Evolutionary conservation across 768 basidiomycete species (phyloP).

Genomic region (Termitomyces sp.): DNA sequence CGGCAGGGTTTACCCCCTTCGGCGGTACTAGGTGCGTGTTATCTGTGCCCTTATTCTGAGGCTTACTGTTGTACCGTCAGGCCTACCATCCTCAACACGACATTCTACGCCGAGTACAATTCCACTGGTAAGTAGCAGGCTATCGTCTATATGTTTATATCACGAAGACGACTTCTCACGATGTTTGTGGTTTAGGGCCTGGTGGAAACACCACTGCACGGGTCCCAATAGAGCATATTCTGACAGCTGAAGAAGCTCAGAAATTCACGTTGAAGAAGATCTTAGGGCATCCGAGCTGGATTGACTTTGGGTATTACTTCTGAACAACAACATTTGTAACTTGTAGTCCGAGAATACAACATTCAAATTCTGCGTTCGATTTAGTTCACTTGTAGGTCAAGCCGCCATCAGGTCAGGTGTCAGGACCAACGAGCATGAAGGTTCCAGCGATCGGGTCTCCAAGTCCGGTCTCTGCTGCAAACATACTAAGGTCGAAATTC

Average conservation of each 20-base stretch:
- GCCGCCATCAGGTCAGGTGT: not conserved
- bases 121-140: slow-evolving; percentile 42
- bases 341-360: not conserved
- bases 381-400: not conserved
- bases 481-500: slow-evolving; percentile 32
- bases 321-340: slow-evolving; percentile 15
- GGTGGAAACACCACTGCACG: slow-evolving; percentile 46
- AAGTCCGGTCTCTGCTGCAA: slow-evolving; percentile 28
- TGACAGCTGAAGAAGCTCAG: slow-evolving; percentile 35
- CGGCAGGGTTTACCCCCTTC: slow-evolving; percentile 52
- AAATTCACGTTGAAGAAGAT: slow-evolving; percentile 45
- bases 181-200: slow-evolving; percentile 36
- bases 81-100: slow-evolving; percentile 46
- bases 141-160: not conserved
- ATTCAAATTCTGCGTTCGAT: not conserved
- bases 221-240: slow-evolving; percentile 42
- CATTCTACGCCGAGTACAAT: slow-evolving; percentile 55
- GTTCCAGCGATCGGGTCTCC: slow-evolving; percentile 45
- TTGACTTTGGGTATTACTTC: slow-evolving; percentile 46
- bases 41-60: too few species aligned
- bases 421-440: slow-evolving; percentile 36
- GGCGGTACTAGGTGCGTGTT: slow-evolving; percentile 32
- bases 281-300: slow-evolving; percentile 54
- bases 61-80: slow-evolving; percentile 19
- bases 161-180: not conserved